Conservation (phyloP, 768 basidiomycete genomes). For the Tulasnella sp. region DNA sequence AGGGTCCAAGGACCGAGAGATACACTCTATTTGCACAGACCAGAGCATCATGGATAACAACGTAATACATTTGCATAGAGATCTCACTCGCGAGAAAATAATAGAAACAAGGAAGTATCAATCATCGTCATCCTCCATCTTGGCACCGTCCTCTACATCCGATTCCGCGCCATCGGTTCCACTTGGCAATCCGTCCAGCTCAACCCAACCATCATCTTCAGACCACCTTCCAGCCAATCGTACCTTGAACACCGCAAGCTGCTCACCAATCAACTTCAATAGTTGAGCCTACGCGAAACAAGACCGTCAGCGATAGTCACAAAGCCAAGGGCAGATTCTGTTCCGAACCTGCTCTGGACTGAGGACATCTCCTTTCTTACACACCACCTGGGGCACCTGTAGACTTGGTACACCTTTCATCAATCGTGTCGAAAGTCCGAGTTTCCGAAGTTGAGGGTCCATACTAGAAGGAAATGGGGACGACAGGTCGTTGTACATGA, state of each 20-base stretch:
- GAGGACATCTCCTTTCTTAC: constrained; percentile 68
- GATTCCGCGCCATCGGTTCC: no score
- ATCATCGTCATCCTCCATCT: no score
- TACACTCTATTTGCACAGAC: no score
- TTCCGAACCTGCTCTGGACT: constrained; percentile 44
- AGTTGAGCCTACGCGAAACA: constrained; percentile 61
- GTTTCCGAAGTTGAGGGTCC: constrained; percentile 88
- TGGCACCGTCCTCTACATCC: no score
- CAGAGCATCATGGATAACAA: no score
- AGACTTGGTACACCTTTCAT: constrained; percentile 82
- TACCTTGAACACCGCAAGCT: constrained; percentile 77
- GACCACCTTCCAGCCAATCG: constrained; percentile 61
- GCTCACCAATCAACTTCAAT: constrained; percentile 81
- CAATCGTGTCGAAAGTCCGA: constrained; percentile 79
- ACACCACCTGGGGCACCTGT: constrained; percentile 68
- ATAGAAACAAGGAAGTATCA: no score
- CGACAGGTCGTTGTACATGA: constrained; percentile 55
- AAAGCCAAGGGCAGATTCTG: not conserved
- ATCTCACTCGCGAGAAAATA: no score
- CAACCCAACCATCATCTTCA: constrained; percentile 47
- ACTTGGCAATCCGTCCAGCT: constrained; percentile 32
- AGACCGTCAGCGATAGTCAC: not conserved
- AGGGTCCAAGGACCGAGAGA: no score
- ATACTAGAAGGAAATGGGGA: constrained; percentile 95
- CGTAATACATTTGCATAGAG: no score